Conservation (phyloP, 305 asterid genomes). For the Fraxinus latifolia region DNA sequence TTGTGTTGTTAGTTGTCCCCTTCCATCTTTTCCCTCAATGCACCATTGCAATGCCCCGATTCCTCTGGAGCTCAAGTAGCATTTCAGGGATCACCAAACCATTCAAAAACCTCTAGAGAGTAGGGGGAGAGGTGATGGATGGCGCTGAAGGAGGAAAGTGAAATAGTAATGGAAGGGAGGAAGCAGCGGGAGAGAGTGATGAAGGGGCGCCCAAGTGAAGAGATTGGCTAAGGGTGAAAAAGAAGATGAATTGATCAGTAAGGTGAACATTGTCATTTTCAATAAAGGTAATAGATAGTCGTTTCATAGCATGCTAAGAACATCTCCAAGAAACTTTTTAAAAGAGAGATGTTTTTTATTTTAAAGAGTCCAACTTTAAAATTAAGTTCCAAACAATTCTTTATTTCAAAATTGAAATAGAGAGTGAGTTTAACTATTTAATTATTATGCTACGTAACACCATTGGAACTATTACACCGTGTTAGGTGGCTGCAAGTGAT, state of each 20-base stretch:
- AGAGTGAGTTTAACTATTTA: too few species aligned
- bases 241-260: not conserved
- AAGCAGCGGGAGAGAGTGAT: not conserved
- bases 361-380: too few species aligned
- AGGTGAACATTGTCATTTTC: not conserved
- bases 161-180: not conserved
- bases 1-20: not conserved
- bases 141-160: not conserved
- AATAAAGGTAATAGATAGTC: not conserved
- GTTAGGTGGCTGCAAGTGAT: not conserved
- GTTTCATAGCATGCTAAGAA: not conserved
- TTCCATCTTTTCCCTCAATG: not conserved
- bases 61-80: not conserved
- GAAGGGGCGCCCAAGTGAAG: not conserved
- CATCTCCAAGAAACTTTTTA: too few species aligned
- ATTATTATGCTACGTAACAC: too few species aligned
- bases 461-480: too few species aligned
- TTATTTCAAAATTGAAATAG: too few species aligned
- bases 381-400: too few species aligned
- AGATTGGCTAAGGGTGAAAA: not conserved
- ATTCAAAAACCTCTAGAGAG: not conserved
- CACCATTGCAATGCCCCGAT: not conserved
- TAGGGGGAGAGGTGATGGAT: not conserved
- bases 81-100: not conserved
- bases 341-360: too few species aligned